Conservation (phyloP, 306 rosid species). For the Coriaria nepalensis region DNA sequence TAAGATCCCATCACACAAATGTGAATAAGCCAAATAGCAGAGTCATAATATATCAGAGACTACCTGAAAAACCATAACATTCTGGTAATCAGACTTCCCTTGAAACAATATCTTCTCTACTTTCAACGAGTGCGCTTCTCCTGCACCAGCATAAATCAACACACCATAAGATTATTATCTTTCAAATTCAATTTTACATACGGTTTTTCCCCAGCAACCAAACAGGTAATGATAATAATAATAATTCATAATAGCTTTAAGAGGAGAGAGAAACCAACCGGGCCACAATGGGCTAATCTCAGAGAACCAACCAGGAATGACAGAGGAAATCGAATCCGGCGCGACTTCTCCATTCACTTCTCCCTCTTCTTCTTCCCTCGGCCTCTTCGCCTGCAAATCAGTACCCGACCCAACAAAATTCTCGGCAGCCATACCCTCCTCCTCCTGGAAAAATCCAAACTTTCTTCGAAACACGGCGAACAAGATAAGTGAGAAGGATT, state of each 20-base stretch:
- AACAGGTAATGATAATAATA: neutral
- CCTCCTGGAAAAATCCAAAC: too few relatives aligned
- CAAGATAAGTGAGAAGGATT: too few relatives aligned
- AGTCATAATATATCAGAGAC: neutral
- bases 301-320: slow-evolving; percentile 94
- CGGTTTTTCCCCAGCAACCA: slow-evolving; percentile 3
- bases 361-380: too few relatives aligned
- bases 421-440: too few relatives aligned
- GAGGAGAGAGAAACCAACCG: slow-evolving; percentile 33
- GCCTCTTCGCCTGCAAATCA: too few relatives aligned
- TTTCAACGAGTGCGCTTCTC: slow-evolving; percentile 98
- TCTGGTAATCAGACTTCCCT: slow-evolving; percentile 87
- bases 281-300: slow-evolving; percentile 99
- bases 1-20: too few relatives aligned
- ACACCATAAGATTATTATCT: neutral
- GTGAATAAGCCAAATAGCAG: too few relatives aligned
- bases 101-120: slow-evolving; percentile 75
- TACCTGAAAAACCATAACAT: slow-evolving; percentile 94
- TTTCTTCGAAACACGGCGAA: too few relatives aligned
- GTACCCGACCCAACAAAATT: too few relatives aligned
- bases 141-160: slow-evolving; percentile 23
- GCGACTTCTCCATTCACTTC: too few relatives aligned
- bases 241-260: too few relatives aligned
- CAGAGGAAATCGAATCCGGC: slow-evolving; percentile 32
- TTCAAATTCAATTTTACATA: neutral